Evolutionary conservation across 306 rosid genomes (phyloP), one percentile per base, ranked within the genome.

Genomic region (Cicer bijugum): DNA sequence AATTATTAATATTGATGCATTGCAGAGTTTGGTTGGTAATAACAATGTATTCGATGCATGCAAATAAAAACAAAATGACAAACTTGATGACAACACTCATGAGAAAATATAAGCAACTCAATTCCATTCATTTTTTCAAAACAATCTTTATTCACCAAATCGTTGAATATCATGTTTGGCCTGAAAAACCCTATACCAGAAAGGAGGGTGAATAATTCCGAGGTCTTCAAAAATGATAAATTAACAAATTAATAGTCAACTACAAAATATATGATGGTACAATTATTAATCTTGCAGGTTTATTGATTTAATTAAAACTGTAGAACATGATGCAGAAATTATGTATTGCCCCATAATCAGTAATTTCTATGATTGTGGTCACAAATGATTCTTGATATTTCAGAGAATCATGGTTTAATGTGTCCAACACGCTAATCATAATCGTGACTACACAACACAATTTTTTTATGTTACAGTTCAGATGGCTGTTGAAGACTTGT

Each of bases 1-100:
- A 69, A 83, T 74, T 74, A 68, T 62, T 62, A 70, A 60, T 37
- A 60, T 68, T 40, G 40, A 46, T 55, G 38, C 72, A 37, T 38
- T 55, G 38, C 72, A 37, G 72, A 50, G 69, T 0, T 42, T 42
- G 48, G 71, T 74, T n/a, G 35, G 55, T 58, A 42, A 52, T 65
- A 61, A 16, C 69, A 76, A 16, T 65, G 50, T 46, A 52, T 16
- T 10, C 7, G 19, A 44, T 7, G 71, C 79, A 28, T 62, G 51
- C 67, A 82, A 50, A 66, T 75, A 75, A 76, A 39, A 56, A 84
- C 85, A 82, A 68, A 75, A 81, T 74, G 89, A 82, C 89, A 85
- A 87, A 82, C 74, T 48, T 67, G 81, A 82, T 85, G 82, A 85
- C 80, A 64, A 14, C 68, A 69, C 9, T 61, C 40, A 43, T 69